Conservation (phyloP, 768 basidiomycete species). For the Agrocybe praecox region DNA sequence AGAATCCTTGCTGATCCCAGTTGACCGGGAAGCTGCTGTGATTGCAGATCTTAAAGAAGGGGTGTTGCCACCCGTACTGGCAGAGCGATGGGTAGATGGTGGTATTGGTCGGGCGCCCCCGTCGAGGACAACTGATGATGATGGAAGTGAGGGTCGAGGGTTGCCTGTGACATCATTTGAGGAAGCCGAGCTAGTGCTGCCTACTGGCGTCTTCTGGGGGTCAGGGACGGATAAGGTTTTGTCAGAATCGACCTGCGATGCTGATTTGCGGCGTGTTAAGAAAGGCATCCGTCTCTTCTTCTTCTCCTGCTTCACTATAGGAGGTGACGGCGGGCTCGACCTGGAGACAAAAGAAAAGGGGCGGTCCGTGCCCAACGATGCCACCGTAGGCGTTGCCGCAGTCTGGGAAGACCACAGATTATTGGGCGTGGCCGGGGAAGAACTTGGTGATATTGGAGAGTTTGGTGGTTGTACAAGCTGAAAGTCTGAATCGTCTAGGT, state of each 20-base stretch:
- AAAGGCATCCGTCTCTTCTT: conserved; percentile 25
- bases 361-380: no score
- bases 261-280: conserved; percentile 24
- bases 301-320: conserved; percentile 1
- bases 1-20: not conserved
- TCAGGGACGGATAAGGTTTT: not conserved
- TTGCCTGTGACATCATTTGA: conserved; percentile 17
- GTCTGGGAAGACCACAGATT: conserved; percentile 1
- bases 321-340: not conserved
- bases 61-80: conserved; percentile 23
- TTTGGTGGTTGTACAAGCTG: conserved; percentile 35
- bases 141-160: conserved; percentile 12
- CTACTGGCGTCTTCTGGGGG: not conserved
- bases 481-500: conserved; percentile 21
- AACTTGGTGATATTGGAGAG: conserved; percentile 27
- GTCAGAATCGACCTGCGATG: conserved; percentile 5
- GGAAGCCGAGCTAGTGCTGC: not conserved
- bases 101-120: conserved; percentile 18
- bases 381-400: conserved; percentile 1
- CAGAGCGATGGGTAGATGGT: conserved; percentile 20
- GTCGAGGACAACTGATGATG: conserved; percentile 17
- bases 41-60: conserved; percentile 6
- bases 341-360: not conserved
- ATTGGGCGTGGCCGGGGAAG: conserved; percentile 19
- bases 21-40: conserved; percentile 6